These are phyloP conservation scores for Sporothrix brunneoviolacea DNA, from an alignment of 2,329 filamentous ascomycete genomes.

Conservation along the genomic window DNA sequence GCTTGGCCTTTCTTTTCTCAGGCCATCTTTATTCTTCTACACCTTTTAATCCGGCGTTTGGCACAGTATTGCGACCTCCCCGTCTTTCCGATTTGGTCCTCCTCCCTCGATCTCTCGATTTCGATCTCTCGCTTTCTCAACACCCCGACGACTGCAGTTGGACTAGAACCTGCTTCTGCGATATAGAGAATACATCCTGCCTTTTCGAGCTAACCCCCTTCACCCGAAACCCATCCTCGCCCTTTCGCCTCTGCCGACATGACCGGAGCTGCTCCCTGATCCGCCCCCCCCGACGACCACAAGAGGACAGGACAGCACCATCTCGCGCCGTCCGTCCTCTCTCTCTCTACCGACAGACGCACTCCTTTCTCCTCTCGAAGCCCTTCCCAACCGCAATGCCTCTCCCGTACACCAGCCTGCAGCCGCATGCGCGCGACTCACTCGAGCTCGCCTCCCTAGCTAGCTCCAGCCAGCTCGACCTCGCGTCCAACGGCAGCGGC, in stretches of 20 bases:
- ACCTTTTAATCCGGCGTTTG: too few relatives aligned
- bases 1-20: too few relatives aligned
- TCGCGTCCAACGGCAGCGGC: conserved; percentile 55
- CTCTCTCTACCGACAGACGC: not conserved
- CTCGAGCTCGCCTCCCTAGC: conserved; percentile 93
- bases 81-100: too few relatives aligned
- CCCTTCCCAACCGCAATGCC: conserved; percentile 25
- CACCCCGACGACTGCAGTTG: too few relatives aligned
- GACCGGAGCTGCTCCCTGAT: not conserved
- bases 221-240: not conserved
- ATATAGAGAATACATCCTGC: too few relatives aligned
- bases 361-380: too few relatives aligned
- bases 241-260: not conserved
- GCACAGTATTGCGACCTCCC: too few relatives aligned
- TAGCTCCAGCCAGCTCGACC: conserved; percentile 61
- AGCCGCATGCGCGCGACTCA: conserved; percentile 67
- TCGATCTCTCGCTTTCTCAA: too few relatives aligned
- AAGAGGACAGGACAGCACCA: not conserved
- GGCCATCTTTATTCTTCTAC: too few relatives aligned
- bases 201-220: not conserved
- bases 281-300: not conserved
- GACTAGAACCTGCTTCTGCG: too few relatives aligned
- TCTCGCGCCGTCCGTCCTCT: too few relatives aligned
- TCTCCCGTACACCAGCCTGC: conserved; percentile 37
- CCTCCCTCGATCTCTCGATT: too few relatives aligned